Base-by-base conservation (phyloP, 2,329 filamentous ascomycete genomes). In the Didymella glomerata region DNA sequence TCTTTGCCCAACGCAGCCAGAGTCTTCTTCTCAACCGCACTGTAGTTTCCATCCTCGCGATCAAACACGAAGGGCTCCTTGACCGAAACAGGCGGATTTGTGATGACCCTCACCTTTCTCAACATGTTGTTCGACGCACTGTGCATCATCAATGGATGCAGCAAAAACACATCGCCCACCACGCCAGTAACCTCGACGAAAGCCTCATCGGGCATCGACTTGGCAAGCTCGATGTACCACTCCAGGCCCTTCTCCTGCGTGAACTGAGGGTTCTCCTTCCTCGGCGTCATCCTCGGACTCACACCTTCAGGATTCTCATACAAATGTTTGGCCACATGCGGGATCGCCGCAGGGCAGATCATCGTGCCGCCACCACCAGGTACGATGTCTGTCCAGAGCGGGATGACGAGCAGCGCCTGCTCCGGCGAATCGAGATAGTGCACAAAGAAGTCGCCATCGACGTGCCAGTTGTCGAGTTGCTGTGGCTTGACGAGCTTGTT, bases 351-450 rank as follows among this genome's bases (percentile, higher is more conserved):
- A 0, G 86, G 84, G 66, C 87, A 89, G 47, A 91, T 83, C 68
- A 86, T 80, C 0, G 88, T 91, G 4, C 86, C 89, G 25, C 89
- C 89, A 5, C 86, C 88, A 32, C 82, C 80, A 0, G 84, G 75
- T 9, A 78, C 76, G 50, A 91, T 85, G 68, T 90, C 87, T 0
- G 82, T 86, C 77, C 88, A 91, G 5, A 90, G 74, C 1, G 88
- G 88, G 40, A 89, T 90, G 13, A 90, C 86, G 1, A 91, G 80
- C 14, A 91, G 76, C 0, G 81, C 89, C 73, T 91, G 89, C 77
- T 91, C 89, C 0, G 85, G 85, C 20, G 85, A 88, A 70, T 91
- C 88, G 34, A 91, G 83, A 65, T 88, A 91, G 77, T 91, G 88
- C 5, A 88, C 82, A 71, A 91, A 91, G 74, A 90, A 90, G 65